Base-by-base conservation (phyloP, 805 yeast genomes). In the Kazachstania bromeliacearum region DNA sequence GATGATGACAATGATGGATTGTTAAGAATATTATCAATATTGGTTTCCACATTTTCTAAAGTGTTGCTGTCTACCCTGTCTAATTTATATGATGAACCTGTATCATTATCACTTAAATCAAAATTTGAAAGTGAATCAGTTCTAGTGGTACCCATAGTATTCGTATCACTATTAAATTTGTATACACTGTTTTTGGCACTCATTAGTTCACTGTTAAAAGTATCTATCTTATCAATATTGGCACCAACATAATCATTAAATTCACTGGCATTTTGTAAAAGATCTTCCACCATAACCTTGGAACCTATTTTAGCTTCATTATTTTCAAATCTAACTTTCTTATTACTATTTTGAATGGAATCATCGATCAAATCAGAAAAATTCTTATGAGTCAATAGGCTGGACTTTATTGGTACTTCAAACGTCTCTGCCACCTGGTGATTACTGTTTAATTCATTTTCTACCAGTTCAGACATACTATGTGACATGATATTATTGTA, bases 71-170 rank as follows among this genome's bases (percentile, higher is more conserved):
- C 17, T n/a, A 8, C 16, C 8, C 34, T 23, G 25, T 42, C 45
- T n/a, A 39, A 25, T 4, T 36, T 24, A 24, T 35, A 39, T 9
- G 26, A 28, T 3, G 41, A 48, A 5, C 44, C 51, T 7, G 26
- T 5, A 6, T 47, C 56, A 23, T 36, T 38, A 13, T 50, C 60
- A 35, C 58, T 53, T 28, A 55, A 39, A 20, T 51, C 52, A 32
- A 55, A 55, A 34, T 54, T 55, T 8, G 60, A 55, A 23, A 47
- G 37, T 2, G 60, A 52, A 7, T 53, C 59, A 1, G 52, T 45
- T 7, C 41, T 30, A 3, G 46, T 36, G 2, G 51, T 46, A 2
- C 45, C 48, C 27, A 41, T 42, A 4, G 49, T 39, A 13, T 45
- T 41, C 4, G 37, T 31, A 28, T 48, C 47, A 33, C 51, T 49